phyloP scores from a whole-genome alignment of 2,329 filamentous ascomycete species.

The Alternaria incomplexa region DNA sequence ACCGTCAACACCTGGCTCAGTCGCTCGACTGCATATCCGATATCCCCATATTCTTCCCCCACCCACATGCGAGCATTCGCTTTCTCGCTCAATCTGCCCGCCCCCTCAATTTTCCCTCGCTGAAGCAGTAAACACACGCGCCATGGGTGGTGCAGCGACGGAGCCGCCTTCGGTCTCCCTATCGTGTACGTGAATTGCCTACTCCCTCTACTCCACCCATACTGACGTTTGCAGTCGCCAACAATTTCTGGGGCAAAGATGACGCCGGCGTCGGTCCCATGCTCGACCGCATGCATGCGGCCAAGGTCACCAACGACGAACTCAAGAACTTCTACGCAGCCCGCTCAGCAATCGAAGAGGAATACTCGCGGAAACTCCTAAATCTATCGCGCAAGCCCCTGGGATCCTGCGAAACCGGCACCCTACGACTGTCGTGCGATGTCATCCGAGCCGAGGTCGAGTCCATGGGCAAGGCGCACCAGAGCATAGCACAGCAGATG shows the following conservation, averaged over 20 bases:
- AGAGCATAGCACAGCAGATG: slow-evolving; percentile 90
- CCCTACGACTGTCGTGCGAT: slow-evolving; percentile 83
- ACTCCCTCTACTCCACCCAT: neutral
- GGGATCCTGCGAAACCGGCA: slow-evolving; percentile 85
- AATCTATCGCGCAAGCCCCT: slow-evolving; percentile 86
- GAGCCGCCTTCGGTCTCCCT: slow-evolving; percentile 70
- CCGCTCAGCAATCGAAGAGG: slow-evolving; percentile 92
- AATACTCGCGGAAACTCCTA: slow-evolving; percentile 89
- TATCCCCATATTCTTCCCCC: slow-evolving; percentile 25
- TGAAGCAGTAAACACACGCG: slow-evolving; percentile 41
- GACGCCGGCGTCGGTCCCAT: slow-evolving; percentile 93
- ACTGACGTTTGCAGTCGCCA: slow-evolving; percentile 73
- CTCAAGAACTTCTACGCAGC: slow-evolving; percentile 89
- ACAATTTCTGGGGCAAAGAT: slow-evolving; percentile 99
- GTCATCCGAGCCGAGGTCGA: slow-evolving; percentile 88
- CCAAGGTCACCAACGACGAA: slow-evolving; percentile 89
- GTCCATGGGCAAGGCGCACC: slow-evolving; percentile 91
- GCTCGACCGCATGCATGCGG: slow-evolving; percentile 90
- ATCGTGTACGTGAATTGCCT: slow-evolving; percentile 55
- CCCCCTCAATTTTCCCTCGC: slow-evolving; percentile 22
- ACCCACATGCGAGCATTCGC: slow-evolving; percentile 22
- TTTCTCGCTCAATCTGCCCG: slow-evolving; percentile 13
- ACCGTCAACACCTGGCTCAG: slow-evolving; percentile 34
- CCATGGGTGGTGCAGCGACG: slow-evolving; percentile 66
- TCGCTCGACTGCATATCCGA: slow-evolving; percentile 22